A percentile compares a stretch with the other conserved stretches of the same genome.
Evolutionary conservation across 768 basidiomycete genomes (phyloP).

Genomic region (Tulasnella sp.): DNA sequence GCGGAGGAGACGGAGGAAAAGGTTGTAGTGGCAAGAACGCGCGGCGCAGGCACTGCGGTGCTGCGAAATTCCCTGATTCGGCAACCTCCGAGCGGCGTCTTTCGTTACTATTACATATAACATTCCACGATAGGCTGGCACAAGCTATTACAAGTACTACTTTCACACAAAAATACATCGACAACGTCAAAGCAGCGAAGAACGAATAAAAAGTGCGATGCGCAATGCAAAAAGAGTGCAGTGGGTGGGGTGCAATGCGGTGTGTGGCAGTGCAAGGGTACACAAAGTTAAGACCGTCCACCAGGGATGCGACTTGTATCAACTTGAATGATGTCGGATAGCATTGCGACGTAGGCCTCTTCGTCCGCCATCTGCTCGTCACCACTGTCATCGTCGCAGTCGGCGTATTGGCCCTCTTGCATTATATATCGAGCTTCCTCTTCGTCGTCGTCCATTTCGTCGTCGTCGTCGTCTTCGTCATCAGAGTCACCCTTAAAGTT

Average conservation of each 20-base stretch:
- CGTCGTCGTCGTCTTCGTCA: slow-evolving; percentile 11
- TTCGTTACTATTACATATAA: background rate
- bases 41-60: background rate
- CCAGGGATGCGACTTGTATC: background rate
- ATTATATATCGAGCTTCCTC: background rate
- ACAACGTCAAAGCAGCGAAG: background rate
- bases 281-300: background rate
- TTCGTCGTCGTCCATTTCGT: background rate
- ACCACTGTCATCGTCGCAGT: slow-evolving; percentile 2
- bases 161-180: background rate
- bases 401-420: background rate
- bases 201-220: background rate
- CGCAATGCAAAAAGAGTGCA: background rate
- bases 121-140: background rate
- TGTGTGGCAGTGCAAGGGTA: background rate
- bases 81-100: background rate
- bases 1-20: background rate
- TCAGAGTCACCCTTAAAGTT: slow-evolving; percentile 11
- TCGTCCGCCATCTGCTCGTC: background rate
- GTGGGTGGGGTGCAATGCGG: background rate
- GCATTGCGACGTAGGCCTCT: slow-evolving; percentile 1
- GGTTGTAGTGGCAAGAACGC: slow-evolving; percentile 1
- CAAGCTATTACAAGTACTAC: background rate
- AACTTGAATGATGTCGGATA: slow-evolving; percentile 3
- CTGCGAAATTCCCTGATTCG: background rate